Base-by-base conservation (phyloP, 2,329 filamentous ascomycete species). In the Aschersonia sp. region DNA sequence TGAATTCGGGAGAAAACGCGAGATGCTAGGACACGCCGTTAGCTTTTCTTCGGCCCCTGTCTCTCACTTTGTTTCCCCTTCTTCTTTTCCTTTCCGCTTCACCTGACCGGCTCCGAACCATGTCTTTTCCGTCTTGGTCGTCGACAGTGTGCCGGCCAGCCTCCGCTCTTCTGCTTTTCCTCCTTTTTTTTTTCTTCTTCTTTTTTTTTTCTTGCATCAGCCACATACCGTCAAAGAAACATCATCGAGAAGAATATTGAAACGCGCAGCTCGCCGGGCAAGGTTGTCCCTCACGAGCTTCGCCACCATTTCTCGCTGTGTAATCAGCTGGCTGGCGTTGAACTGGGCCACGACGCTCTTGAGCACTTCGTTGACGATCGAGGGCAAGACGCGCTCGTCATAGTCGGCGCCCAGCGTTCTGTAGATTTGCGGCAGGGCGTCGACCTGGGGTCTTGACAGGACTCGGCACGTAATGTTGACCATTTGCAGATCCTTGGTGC, bases 381-480 rank as follows among this genome's bases (percentile, higher is more conserved):
- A 95, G 6, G 92, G 92, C 53, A 98, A 74, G 41, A 98, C 88
- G 51, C 92, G 77, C 78, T 98, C 92, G 60, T 98, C 92, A 64
- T 97, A 98, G 69, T 98, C 92, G 48, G 82, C 83, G 47, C 92
- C 92, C 37, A 98, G 77, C 1, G 92, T 98, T 55, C 92, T 79
- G 76, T 97, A 98, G 61, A 98, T 98, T 70, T 95, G 87, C 14
- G 92, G 92, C 41, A 98, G 79, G 32, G 89, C 85, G 55, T 86
- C 81, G 60, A 98, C 73, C 49, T 88, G 81, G 48, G 92, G 92
- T 58, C 88, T 77, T 50, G 90, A 95, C 47, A 98, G 85, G 50
- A 98, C 92, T 86, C 92, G 90, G 70, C 92, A 98, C 62, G 90
- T 98, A 65, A 98, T 97, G 78, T 98, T 98, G 63, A 97, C 92